Evolutionary conservation across 176 grass and related monocot species (phyloP), one percentile per base, ranked within the genome.

Genomic region (Avena atlantica): DNA sequence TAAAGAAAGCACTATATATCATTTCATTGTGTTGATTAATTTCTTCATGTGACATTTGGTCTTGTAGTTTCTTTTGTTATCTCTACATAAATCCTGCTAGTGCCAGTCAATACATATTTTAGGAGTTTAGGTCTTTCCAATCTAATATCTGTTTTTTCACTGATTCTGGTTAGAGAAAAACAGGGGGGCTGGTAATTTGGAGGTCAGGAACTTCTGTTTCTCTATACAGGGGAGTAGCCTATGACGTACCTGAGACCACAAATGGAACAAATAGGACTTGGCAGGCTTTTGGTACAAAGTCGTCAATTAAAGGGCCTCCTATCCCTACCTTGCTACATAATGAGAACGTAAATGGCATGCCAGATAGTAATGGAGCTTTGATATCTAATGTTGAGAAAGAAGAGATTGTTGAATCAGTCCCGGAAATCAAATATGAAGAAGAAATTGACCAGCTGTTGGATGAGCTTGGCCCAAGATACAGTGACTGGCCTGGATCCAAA

Each of bases 171-270:
- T 88, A 98, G 96, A 98, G 93, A 91, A 98, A 94, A 95, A 96
- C 92, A 86, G 96, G 96, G 48, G 96, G 96, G 0, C 86, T 98
- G 85, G 90, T 98, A 65, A 96, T 98, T 89, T 98, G 96, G 96
- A 90, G 93, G 50, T 96, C 96, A 84, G 93, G 96, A 55, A 96
- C 92, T 80, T 98, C 92, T 61, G 79, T 98, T 84, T 98, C 93
- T 87, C 88, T 98, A 13, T 98, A 94, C 80, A 90, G 93, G 66
- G 96, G 96, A 40, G 85, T 94, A 66, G 86, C 83, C 61, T 96
- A 96, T 77, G 92, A 98, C 36, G 62, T 62, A 78, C 79, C 85
- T 62, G 85, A 80, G 79, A 55, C 42, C n/a, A 79, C 47, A 68
- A 95, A 87, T 66, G 83, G 44, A 76, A 75, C 21, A 80, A 80